These are phyloP conservation scores for Pittosporum tobira DNA, from an alignment of 129 eudicot species.

Conservation along the genomic window DNA sequence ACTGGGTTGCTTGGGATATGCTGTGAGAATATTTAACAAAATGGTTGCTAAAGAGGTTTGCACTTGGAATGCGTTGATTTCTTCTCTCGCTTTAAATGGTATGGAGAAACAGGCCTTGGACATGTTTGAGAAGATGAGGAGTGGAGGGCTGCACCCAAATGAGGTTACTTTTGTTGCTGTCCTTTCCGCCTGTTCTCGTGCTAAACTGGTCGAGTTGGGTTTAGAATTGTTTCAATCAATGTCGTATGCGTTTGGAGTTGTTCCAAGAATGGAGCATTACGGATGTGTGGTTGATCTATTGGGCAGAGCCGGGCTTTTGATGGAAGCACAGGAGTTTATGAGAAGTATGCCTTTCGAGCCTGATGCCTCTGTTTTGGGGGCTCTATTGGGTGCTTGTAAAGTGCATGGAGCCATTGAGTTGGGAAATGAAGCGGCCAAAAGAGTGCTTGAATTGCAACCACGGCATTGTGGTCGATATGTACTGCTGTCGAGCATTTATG, in stretches of 20 bases:
- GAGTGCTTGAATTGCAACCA: constrained; percentile 44
- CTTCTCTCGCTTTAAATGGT: constrained; percentile 51
- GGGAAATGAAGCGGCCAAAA: constrained; percentile 48
- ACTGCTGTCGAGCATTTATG: constrained; percentile 55
- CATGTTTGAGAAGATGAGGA: constrained; percentile 48
- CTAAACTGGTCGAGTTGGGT: constrained; percentile 46
- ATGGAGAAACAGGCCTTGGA: constrained; percentile 48
- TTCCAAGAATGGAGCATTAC: constrained; percentile 76
- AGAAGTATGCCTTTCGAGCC: constrained; percentile 66
- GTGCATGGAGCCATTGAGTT: constrained; percentile 61
- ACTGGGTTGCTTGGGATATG: constrained; percentile 42
- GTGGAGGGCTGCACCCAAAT: constrained; percentile 32
- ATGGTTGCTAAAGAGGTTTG: constrained; percentile 43
- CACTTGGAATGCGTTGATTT: constrained; percentile 67
- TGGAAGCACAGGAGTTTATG: constrained; percentile 56
- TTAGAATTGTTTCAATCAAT: constrained; percentile 54
- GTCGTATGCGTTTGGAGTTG: constrained; percentile 31
- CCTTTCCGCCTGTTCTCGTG: constrained; percentile 69
- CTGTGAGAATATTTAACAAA: constrained; percentile 28
- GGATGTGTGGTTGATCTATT: constrained; percentile 82
- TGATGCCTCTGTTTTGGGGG: constrained; percentile 74
- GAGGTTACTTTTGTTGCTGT: constrained; percentile 59
- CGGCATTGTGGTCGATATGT: constrained; percentile 52
- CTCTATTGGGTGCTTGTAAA: constrained; percentile 79
- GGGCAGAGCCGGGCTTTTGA: constrained; percentile 63